Evolutionary conservation across 805 yeast genomes (phyloP).

Genomic region (Candida yuanshanica): DNA sequence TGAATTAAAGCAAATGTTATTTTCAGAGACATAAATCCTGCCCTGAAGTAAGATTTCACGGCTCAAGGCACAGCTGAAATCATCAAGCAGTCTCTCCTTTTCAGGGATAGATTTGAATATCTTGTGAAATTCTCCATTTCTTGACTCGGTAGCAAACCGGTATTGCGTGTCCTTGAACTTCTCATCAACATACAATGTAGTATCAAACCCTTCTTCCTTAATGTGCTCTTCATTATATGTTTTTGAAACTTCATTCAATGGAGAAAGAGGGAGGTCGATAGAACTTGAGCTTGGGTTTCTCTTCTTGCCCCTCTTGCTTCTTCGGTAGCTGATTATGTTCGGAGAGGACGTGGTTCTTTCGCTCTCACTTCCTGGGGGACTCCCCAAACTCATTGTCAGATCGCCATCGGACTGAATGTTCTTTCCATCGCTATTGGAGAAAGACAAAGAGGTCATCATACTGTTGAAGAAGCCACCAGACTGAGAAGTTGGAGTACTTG

Average conservation of each 20-base stretch:
- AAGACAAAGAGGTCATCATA: constrained; percentile 15
- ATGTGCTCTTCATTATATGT: constrained; percentile 3
- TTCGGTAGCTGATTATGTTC: constrained; percentile 23
- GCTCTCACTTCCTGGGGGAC: constrained; percentile 1
- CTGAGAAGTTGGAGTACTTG: constrained; percentile 13
- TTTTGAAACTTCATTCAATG: constrained; percentile 15
- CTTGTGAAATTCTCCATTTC: constrained; percentile 74
- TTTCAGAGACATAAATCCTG: constrained; percentile 72
- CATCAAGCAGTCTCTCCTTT: constrained; percentile 74
- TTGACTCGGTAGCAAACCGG: constrained; percentile 55
- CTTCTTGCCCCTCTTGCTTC: constrained; percentile 7
- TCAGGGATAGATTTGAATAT: constrained; percentile 62
- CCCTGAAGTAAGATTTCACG: constrained; percentile 88
- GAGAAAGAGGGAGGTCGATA: constrained; percentile 15
- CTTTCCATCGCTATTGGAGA: constrained; percentile 3
- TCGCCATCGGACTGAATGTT: constrained; percentile 2
- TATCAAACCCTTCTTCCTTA: constrained; percentile 18
- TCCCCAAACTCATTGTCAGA: constrained; percentile 1
- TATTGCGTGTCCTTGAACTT: constrained; percentile 51
- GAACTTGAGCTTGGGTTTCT: constrained; percentile 18
- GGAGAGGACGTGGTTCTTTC: constrained; percentile 13
- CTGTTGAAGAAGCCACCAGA: constrained; percentile 17
- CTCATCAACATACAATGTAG: constrained; percentile 51
- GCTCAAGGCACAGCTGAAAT: constrained; percentile 84
- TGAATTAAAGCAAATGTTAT: constrained; percentile 79